Conservation (phyloP, 306 rosid genomes). For the Prunus mongolica region DNA sequence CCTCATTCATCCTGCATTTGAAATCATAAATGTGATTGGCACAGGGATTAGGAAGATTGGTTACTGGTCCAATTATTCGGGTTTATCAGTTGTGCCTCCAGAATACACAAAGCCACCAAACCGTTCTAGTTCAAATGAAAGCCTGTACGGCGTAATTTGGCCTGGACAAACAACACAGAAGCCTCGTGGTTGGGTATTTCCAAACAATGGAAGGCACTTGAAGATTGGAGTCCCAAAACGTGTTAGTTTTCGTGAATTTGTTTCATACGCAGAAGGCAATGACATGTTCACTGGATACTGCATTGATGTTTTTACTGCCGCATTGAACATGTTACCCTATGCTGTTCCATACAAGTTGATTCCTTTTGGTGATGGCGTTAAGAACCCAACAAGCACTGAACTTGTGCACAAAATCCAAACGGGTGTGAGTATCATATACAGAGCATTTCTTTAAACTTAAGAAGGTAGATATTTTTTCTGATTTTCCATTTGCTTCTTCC, state of each 20-base stretch:
- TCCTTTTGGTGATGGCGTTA: constrained; percentile 62
- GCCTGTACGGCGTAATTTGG: constrained; percentile 59
- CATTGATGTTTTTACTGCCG: constrained; percentile 84
- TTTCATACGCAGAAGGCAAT: constrained; percentile 41
- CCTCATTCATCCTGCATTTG: constrained; percentile 75
- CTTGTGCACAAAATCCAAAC: constrained; percentile 59
- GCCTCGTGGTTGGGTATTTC: constrained; percentile 99
- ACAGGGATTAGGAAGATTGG: constrained; percentile 66
- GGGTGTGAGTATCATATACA: constrained; percentile 57
- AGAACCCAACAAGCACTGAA: constrained; percentile 56
- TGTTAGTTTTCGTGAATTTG: constrained; percentile 61
- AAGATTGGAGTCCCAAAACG: constrained; percentile 70
- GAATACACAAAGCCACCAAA: constrained; percentile 56
- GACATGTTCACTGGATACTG: constrained; percentile 76
- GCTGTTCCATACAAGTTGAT: constrained; percentile 71
- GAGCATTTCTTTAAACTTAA: constrained; percentile 7
- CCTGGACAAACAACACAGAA: constrained; percentile 62
- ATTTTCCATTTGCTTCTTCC: constrained; percentile 21
- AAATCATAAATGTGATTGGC: constrained; percentile 74
- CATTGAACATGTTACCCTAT: constrained; percentile 72
- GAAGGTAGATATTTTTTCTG: constrained; percentile 23
- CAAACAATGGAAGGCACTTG: constrained; percentile 74
- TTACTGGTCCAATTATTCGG: constrained; percentile 90
- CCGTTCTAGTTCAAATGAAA: constrained; percentile 39
- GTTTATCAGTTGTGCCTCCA: constrained; percentile 60